A percentile compares a stretch with the other conserved stretches of the same genome.
Conservation (phyloP, 208 protist species). For the Trypanosomatidae sp. region DNA sequence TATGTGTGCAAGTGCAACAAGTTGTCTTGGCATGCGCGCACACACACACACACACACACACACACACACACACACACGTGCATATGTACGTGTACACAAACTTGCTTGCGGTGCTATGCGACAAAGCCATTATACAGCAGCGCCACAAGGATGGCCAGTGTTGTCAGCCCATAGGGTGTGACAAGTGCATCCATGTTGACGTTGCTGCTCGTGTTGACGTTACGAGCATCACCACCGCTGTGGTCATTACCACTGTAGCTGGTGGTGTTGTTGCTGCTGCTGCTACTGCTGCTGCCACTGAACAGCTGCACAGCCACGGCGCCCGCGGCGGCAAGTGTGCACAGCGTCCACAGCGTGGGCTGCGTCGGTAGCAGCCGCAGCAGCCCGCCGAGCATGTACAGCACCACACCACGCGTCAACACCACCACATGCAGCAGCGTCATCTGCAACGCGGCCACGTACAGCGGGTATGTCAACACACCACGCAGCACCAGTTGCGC, state of each 20-base stretch:
- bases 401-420: conserved; percentile 15
- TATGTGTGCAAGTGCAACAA: too few relatives aligned
- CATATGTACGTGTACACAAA: too few relatives aligned
- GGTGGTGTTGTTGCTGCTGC: too few relatives aligned
- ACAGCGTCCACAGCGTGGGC: conserved; percentile 55
- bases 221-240: too few relatives aligned
- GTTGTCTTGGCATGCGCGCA: too few relatives aligned
- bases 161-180: conserved; percentile 3
- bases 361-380: conserved; percentile 37
- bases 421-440: conserved; percentile 30
- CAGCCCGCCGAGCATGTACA: conserved; percentile 11
- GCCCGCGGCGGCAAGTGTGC: conserved; percentile 13
- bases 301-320: conserved; percentile 10
- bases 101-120: too few relatives aligned
- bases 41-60: too few relatives aligned
- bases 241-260: too few relatives aligned
- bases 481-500: conserved; percentile 1
- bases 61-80: too few relatives aligned
- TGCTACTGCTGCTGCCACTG: too few relatives aligned
- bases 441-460: conserved; percentile 20
- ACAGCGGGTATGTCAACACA: too few relatives aligned
- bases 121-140: conserved; percentile 55
- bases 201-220: too few relatives aligned
- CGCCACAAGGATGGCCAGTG: conserved; percentile 9
- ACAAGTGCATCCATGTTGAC: conserved; percentile 8